Evolutionary conservation across 768 basidiomycete species (phyloP), one percentile per base, ranked within the genome.

Genomic region (Mycena haematopus): DNA sequence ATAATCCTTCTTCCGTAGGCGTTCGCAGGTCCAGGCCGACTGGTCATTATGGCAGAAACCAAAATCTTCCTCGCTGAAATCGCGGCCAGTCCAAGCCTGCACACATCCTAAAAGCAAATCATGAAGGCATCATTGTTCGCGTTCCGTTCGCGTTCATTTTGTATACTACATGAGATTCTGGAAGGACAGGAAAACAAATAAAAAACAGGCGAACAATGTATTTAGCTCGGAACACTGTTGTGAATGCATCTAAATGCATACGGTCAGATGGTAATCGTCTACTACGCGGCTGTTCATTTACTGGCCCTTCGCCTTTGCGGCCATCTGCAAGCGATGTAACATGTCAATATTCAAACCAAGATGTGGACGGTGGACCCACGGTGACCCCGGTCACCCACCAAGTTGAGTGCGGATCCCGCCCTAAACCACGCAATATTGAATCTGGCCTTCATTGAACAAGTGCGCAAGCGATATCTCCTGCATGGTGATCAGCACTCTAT

Each of bases 401-500:
- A 72, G 84, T 96, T 95, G 56, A 96, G 86, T 19, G 94, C 93
- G 68, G 92, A 94, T 44, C 96, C 96, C 71, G 95, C 95, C 84
- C 95, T 96, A 89, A 97, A 98, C 96, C 96, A 97, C 70, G 86
- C 93, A 73, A n/a, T n/a, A n/a, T n/a, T n/a, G n/a, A n/a, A 97
- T 96, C 79, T 97, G 96, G 50, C 94, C 94, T 77, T 94, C 90
- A 74, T 99, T 98, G 84, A 97, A 98, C 14, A 93, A 92, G 78
- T 97, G 95, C 25, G 93, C 92, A 63, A 95, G 88, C 22, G 84
- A 51, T 68, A 96, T 82, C 72, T 92, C 84, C 82, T 88, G 64
- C 27, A 60, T 58, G 40, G 53, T 44, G 61, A 54, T 62, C 35
- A 44, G 74, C 60, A 76, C 50, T 15, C 2, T 54, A 6, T 27